Evolutionary conservation across 164 flowering plant species (phyloP), one percentile per base, ranked within the genome.

Genomic region (Dillenia turbinata): DNA sequence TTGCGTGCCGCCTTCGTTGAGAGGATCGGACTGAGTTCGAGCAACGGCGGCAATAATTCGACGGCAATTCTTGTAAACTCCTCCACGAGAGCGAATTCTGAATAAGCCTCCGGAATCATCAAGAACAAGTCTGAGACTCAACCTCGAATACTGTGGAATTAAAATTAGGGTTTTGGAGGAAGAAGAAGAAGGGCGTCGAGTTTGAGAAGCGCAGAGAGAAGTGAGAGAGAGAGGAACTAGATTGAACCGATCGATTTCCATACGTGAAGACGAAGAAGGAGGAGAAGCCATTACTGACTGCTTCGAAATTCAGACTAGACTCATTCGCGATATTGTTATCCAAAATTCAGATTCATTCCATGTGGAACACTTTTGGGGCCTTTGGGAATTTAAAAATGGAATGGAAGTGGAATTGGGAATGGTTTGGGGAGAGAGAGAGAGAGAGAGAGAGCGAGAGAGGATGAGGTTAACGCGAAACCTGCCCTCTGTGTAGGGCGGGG

Each of bases 1-100:
- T n/a, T 57, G 52, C 48, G 62, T 57, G 47, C 68, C 66, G 45
- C 54, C 76, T 16, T 77, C 75, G 44, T 47, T 69, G 19, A 73
- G 47, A 54, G 56, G 59, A 55, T 79, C 83, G 45, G 77, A 76
- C 50, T 83, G 79, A 2, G 83, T 71, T 9, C 75, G 65, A 12
- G 80, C 77, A 44, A 78, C 79, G 15, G 79, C 79, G n/a, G 72
- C 40, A 19, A 70, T 45, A 13, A 71, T 5, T 61, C 59, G 61
- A 2, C 73, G 62, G 16, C 71, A 70, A 33, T 58, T 59, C 11
- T 19, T 51, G 26, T 57, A 22, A 10, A 62, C 10, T 12, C 66
- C 15, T 24, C 68, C 26, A n/a, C 62, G 59, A 59, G 53, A 22
- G 51, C 52, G 70, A 24, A 51, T 7, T 40, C 69, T 49, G 14